Conservation (phyloP, 2,329 filamentous ascomycete species). For the Epichloe glyceriae region DNA sequence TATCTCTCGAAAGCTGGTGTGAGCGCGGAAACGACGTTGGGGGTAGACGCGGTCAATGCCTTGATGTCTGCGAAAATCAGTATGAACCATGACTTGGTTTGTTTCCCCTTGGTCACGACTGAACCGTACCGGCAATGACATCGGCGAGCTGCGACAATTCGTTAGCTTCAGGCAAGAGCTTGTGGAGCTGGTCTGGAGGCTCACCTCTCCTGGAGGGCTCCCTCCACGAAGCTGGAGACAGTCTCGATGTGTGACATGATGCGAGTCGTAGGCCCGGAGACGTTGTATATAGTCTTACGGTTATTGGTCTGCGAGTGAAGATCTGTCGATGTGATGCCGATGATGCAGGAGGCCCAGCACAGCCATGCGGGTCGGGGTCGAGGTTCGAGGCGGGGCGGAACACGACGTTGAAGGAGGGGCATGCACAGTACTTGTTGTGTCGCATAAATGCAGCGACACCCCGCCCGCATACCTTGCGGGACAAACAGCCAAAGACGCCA, state of each 20-base stretch:
- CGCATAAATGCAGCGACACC: neutral
- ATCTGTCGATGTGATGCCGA: neutral
- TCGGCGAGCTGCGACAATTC: conserved; percentile 55
- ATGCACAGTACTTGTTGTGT: neutral
- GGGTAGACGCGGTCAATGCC: conserved; percentile 58
- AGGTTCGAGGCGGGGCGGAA: conserved; percentile 12
- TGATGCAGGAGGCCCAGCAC: neutral
- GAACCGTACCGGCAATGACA: conserved; percentile 63
- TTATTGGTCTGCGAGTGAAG: neutral
- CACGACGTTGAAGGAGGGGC: neutral
- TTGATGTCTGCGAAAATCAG: conserved; percentile 61
- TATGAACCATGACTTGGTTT: neutral
- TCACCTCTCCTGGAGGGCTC: conserved; percentile 91
- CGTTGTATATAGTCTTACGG: neutral
- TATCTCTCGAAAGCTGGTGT: conserved; percentile 82
- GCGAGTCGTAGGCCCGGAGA: neutral
- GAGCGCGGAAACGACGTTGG: conserved; percentile 56
- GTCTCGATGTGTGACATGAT: conserved; percentile 27
- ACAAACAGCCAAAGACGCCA: too few species aligned
- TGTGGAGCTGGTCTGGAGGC: conserved; percentile 13
- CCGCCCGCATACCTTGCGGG: neutral
- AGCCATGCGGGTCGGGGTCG: conserved; percentile 1
- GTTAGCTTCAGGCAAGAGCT: conserved; percentile 16
- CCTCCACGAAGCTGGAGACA: conserved; percentile 79
- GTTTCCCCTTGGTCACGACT: neutral